These are phyloP conservation scores for Collybia nuda DNA, from an alignment of 768 basidiomycete genomes.

Conservation along the genomic window DNA sequence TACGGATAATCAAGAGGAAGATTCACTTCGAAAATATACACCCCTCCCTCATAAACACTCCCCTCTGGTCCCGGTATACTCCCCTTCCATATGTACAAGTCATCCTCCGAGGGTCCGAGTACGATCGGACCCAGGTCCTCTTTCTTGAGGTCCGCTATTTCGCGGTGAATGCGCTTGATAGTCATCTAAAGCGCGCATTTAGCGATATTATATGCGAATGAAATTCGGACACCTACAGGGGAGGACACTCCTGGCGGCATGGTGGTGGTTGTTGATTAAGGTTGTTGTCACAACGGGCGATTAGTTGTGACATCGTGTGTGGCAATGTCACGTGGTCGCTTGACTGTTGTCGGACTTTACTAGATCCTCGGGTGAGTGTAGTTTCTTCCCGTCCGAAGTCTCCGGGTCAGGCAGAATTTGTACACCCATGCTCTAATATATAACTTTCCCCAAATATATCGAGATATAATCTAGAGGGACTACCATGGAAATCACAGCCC, in stretches of 20 bases:
- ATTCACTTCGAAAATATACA: conserved; percentile 66
- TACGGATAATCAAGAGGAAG: conserved; percentile 81
- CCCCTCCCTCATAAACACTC: conserved; percentile 78
- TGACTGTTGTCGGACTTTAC: no score
- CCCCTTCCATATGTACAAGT: conserved; percentile 73
- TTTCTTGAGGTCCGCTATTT: conserved; percentile 77
- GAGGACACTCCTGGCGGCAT: conserved; percentile 25
- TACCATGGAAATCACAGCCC: no score
- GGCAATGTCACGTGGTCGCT: no score
- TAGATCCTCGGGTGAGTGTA: no score
- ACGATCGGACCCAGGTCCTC: conserved; percentile 78
- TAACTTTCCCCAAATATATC: no score
- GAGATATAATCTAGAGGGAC: no score
- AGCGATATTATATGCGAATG: background rate
- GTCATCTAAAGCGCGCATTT: conserved; percentile 40
- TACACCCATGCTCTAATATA: no score
- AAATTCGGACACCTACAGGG: conserved; percentile 14
- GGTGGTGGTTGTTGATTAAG: conserved; percentile 8
- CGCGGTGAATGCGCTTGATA: conserved; percentile 80
- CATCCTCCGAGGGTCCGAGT: conserved; percentile 63
- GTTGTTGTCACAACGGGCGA: no score
- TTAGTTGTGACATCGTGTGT: no score
- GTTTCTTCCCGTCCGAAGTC: no score
- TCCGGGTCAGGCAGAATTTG: no score
- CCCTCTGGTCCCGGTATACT: conserved; percentile 82